Evolutionary conservation across 2,329 filamentous ascomycete species (phyloP).

Genomic region (Penicillium sp.): DNA sequence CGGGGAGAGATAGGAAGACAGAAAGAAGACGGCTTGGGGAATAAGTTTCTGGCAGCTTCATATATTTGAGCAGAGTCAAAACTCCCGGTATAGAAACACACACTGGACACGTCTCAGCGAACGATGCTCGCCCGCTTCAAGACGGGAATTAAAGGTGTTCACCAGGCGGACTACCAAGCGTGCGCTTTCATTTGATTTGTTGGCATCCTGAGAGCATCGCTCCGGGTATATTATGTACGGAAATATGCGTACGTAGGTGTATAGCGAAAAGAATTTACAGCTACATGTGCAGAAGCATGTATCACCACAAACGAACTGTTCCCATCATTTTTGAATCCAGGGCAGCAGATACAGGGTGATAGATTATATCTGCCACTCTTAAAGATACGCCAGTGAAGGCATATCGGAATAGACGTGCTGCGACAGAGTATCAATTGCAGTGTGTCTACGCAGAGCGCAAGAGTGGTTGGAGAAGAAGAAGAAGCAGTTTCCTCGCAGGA

Average conservation of each 20-base stretch:
- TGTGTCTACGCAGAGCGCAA: slow-evolving; percentile 38
- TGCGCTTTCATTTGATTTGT: not conserved
- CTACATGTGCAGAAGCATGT: slow-evolving; percentile 46
- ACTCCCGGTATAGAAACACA: not conserved
- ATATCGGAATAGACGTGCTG: slow-evolving; percentile 27
- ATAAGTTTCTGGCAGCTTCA: not conserved
- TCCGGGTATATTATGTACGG: not conserved
- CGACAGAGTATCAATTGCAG: slow-evolving; percentile 26
- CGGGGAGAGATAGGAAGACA: not conserved
- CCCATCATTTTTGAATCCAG: slow-evolving; percentile 71
- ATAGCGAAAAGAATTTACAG: not conserved
- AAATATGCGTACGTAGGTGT: not conserved
- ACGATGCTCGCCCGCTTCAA: not conserved
- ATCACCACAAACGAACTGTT: slow-evolving; percentile 76
- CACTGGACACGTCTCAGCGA: not conserved
- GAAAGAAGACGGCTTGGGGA: not conserved
- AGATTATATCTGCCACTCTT: slow-evolving; percentile 60
- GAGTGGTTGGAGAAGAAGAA: slow-evolving; percentile 30
- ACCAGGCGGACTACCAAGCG: not conserved
- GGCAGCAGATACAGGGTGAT: slow-evolving; percentile 84
- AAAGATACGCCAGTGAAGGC: slow-evolving; percentile 38
- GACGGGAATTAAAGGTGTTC: not conserved
- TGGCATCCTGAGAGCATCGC: not conserved
- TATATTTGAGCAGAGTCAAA: not conserved
- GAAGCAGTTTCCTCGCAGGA: slow-evolving; percentile 7